A percentile compares a stretch with the other conserved stretches of the same genome.
These are phyloP conservation scores for Lepidium aucheri DNA, from an alignment of 345 rosid species.

Conservation along the genomic window DNA sequence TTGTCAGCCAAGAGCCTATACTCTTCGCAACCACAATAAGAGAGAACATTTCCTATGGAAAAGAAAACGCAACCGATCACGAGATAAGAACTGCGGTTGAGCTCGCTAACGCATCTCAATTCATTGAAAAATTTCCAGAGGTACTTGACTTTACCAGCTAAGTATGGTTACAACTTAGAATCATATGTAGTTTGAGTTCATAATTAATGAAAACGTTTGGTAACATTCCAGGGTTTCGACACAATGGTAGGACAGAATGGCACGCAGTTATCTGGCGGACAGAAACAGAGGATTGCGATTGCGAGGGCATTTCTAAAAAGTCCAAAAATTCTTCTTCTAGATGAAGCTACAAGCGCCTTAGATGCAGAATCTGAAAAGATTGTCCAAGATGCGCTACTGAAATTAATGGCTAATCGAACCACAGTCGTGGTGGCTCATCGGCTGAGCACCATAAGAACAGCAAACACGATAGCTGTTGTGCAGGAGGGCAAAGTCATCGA, in stretches of 20 bases:
- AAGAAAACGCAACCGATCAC: background rate
- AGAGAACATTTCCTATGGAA: conserved; percentile 32
- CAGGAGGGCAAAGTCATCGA: conserved; percentile 43
- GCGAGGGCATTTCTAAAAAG: background rate
- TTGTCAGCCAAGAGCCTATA: conserved; percentile 39
- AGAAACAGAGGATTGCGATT: conserved; percentile 3
- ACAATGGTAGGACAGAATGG: conserved; percentile 47
- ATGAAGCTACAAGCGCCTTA: conserved; percentile 12
- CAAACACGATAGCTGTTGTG: conserved; percentile 48
- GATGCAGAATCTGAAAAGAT: conserved; percentile 44
- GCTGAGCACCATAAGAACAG: conserved; percentile 41
- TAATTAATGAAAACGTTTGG: background rate
- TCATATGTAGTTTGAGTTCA: background rate
- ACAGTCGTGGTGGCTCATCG: conserved; percentile 52
- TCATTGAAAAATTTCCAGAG: background rate
- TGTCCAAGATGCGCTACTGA: conserved; percentile 46
- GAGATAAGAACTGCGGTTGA: conserved; percentile 9
- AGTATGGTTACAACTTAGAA: background rate
- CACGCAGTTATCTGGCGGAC: conserved; percentile 41
- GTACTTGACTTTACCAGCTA: background rate
- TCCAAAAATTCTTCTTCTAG: background rate
- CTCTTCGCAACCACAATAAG: conserved; percentile 29
- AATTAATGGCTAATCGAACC: conserved; percentile 35
- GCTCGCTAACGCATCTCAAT: background rate
- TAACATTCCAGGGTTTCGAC: conserved; percentile 28